Conservation (phyloP, 1,284 basidiomycete genomes). For the Dichomitus squalens region DNA sequence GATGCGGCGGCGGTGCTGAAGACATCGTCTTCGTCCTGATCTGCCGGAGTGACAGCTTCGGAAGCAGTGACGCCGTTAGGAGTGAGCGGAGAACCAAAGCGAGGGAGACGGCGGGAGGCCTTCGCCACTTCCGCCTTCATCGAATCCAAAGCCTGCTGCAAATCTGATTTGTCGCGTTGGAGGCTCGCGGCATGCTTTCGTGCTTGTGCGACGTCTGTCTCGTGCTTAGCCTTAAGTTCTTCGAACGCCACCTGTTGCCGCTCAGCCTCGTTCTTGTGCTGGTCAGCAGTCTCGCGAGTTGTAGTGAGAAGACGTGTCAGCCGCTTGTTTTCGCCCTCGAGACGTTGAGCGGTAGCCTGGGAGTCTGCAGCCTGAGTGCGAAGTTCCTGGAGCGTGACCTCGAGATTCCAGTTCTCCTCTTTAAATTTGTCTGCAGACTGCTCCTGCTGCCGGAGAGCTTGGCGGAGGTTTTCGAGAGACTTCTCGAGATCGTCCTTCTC, state of each 20-base stretch:
- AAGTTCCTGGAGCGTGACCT: slow-evolving; percentile 90
- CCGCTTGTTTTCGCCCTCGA: slow-evolving; percentile 84
- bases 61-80: slow-evolving; percentile 52
- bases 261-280: slow-evolving; percentile 87
- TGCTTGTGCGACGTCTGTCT: slow-evolving; percentile 89
- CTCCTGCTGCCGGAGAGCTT: slow-evolving; percentile 76
- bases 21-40: slow-evolving; percentile 68
- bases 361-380: slow-evolving; percentile 71
- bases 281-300: slow-evolving; percentile 79
- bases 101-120: slow-evolving; percentile 58
- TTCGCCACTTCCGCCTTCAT: slow-evolving; percentile 72
- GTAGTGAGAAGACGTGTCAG: slow-evolving; percentile 75
- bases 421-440: slow-evolving; percentile 79
- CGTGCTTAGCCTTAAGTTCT: slow-evolving; percentile 88
- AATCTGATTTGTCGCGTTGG: slow-evolving; percentile 89
- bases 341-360: slow-evolving; percentile 66
- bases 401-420: slow-evolving; percentile 98
- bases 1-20: slow-evolving; percentile 63
- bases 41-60: slow-evolving; percentile 61
- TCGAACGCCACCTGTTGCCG: slow-evolving; percentile 66
- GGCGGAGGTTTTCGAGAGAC: slow-evolving; percentile 70
- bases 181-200: slow-evolving; percentile 87
- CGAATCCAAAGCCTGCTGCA: slow-evolving; percentile 79
- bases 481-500: slow-evolving; percentile 86
- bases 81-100: slow-evolving; percentile 70